Percentiles rank a stretch among this genome's conserved stretches.
Conservation (phyloP, 1,139 yeast species). For the Saccharomyces pastorianus region DNA sequence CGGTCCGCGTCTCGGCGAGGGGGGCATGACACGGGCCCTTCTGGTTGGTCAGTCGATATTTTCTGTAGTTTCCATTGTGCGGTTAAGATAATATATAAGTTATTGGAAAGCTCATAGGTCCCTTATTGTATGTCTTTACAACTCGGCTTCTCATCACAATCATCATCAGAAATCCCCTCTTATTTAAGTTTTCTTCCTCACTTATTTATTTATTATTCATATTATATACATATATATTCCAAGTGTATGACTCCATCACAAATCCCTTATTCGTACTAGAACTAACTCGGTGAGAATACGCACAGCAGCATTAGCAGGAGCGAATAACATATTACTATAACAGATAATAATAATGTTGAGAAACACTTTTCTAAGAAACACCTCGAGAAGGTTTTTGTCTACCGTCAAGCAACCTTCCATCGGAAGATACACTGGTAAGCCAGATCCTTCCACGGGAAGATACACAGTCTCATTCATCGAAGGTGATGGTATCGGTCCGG, state of each 20-base stretch:
- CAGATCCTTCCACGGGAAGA: constrained; percentile 47
- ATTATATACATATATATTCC: neutral
- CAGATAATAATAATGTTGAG: constrained; percentile 1
- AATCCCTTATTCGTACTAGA: neutral
- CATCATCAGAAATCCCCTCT: constrained; percentile 13
- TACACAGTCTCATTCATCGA: constrained; percentile 92
- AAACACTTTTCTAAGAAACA: neutral
- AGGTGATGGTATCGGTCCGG: constrained; percentile 98
- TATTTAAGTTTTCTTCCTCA: constrained; percentile 12
- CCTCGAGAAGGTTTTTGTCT: constrained; percentile 2
- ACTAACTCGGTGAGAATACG: neutral
- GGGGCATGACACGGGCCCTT: neutral
- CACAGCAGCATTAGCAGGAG: neutral
- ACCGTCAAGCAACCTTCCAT: constrained; percentile 8
- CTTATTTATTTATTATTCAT: constrained; percentile 1
- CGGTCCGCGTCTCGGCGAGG: constrained; percentile 4
- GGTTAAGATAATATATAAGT: neutral
- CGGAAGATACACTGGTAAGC: constrained; percentile 29
- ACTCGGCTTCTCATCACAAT: neutral
- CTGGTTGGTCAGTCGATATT: neutral
- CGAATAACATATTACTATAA: neutral
- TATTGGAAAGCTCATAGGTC: neutral
- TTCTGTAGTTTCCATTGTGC: neutral
- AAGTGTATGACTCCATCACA: neutral
- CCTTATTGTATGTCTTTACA: neutral